A percentile compares a stretch with the other conserved stretches of the same genome.
Evolutionary conservation across 139 green algal genomes (phyloP).

Genomic region (Penium margaritaceum): DNA sequence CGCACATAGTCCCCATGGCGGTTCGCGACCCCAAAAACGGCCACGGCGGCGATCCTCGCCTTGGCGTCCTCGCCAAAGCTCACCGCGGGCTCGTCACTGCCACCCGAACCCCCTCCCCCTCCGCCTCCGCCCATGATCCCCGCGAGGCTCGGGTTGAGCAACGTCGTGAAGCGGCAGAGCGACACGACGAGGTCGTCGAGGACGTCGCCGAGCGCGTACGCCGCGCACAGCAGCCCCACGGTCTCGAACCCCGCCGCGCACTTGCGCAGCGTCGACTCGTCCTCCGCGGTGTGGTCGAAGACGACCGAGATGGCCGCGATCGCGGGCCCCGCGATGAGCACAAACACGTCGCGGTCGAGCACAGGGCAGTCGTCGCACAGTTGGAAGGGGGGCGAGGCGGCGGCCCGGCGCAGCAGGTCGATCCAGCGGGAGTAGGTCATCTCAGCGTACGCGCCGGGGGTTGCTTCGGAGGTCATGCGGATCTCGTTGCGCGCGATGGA

Average conservation of each 20-base stretch:
- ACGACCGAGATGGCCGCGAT: conserved; percentile 82
- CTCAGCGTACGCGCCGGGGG: conserved; percentile 15
- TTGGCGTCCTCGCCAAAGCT: conserved; percentile 67
- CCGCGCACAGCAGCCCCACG: conserved; percentile 50
- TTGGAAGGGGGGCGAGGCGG: background rate
- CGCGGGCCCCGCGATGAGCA: conserved; percentile 75
- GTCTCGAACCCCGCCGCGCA: conserved; percentile 56
- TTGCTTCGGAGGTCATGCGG: conserved; percentile 48
- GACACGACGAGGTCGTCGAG: conserved; percentile 56
- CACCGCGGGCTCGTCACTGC: conserved; percentile 48
- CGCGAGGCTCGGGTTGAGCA: conserved; percentile 55
- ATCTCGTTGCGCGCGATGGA: conserved; percentile 68
- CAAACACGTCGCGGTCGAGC: conserved; percentile 80
- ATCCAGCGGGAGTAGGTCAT: conserved; percentile 60
- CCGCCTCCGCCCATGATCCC: background rate
- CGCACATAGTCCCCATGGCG: conserved; percentile 73
- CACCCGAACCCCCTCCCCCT: background rate
- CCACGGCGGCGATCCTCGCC: conserved; percentile 60
- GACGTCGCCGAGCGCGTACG: conserved; percentile 55
- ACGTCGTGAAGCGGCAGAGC: conserved; percentile 65
- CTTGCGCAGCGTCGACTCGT: conserved; percentile 49
- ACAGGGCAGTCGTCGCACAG: background rate
- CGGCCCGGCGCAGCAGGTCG: conserved; percentile 48
- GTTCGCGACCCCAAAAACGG: conserved; percentile 71
- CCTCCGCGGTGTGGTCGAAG: conserved; percentile 68